These are phyloP conservation scores for Volvox reticuliferus DNA, from an alignment of 139 green algal genomes.

Conservation along the genomic window DNA sequence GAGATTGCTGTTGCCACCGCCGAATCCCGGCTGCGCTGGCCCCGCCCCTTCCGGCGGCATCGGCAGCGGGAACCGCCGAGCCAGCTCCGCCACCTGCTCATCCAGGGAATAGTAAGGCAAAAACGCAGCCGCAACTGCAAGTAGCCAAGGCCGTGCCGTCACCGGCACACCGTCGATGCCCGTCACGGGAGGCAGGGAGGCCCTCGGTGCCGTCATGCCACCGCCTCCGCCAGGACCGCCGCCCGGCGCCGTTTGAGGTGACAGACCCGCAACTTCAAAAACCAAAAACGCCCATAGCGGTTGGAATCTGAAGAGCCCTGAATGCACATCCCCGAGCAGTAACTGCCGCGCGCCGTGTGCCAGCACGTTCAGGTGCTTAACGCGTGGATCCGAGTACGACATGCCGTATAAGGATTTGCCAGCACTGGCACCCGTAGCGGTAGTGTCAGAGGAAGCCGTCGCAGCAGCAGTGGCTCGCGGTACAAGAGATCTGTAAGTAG, in stretches of 20 bases:
- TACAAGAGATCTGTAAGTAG: no score
- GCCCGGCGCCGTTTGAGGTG: neutral
- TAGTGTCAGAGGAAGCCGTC: neutral
- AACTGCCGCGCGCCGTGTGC: slow-evolving; percentile 81
- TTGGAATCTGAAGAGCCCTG: slow-evolving; percentile 66
- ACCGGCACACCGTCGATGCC: slow-evolving; percentile 64
- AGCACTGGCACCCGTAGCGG: neutral
- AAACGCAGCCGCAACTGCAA: slow-evolving; percentile 72
- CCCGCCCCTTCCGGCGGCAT: slow-evolving; percentile 12
- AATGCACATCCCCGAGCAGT: slow-evolving; percentile 85
- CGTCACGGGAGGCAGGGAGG: neutral
- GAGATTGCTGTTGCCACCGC: neutral
- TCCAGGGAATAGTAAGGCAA: slow-evolving; percentile 78
- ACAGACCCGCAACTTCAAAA: slow-evolving; percentile 3
- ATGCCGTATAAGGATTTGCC: no score
- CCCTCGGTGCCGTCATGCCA: neutral
- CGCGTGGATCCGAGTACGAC: slow-evolving; percentile 65
- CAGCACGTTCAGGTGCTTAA: slow-evolving; percentile 86
- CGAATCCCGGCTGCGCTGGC: slow-evolving; percentile 37
- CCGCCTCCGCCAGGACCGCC: neutral
- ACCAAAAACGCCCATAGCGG: slow-evolving; percentile 76
- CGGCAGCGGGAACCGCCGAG: slow-evolving; percentile 61
- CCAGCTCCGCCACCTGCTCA: neutral
- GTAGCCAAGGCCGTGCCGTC: slow-evolving; percentile 53
- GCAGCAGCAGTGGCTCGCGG: neutral